Percentiles rank a stretch among this genome's conserved stretches.
Evolutionary conservation across 305 asterid species (phyloP).

Genomic region (Lippia alba): DNA sequence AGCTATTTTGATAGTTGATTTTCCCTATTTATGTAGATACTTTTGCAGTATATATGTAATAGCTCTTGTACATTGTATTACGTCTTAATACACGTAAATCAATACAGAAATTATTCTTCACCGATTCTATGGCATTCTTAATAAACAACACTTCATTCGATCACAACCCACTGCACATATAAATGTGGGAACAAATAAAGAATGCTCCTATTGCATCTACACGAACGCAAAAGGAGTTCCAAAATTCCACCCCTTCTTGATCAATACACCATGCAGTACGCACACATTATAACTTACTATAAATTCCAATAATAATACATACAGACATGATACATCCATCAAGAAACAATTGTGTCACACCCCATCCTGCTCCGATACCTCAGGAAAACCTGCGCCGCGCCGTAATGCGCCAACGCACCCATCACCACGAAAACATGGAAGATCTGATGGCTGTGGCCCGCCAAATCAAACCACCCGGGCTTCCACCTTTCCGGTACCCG

Average conservation of each 20-base stretch:
- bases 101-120: no score
- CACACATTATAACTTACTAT: no score
- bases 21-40: no score
- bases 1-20: no score
- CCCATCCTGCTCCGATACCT: slow-evolving; percentile 53
- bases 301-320: no score
- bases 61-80: no score
- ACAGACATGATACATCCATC: background rate
- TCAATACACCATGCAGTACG: background rate
- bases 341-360: slow-evolving; percentile 42
- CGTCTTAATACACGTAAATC: no score
- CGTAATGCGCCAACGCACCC: slow-evolving; percentile 95
- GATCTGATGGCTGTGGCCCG: slow-evolving; percentile 95
- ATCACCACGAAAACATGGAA: slow-evolving; percentile 84
- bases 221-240: background rate
- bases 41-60: no score
- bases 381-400: slow-evolving; percentile 80
- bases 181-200: slow-evolving; percentile 27
- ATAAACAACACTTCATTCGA: no score
- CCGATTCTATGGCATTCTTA: no score
- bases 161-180: no score
- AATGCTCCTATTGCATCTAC: slow-evolving; percentile 29
- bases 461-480: slow-evolving; percentile 89
- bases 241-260: slow-evolving; percentile 5
- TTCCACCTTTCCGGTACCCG: slow-evolving; percentile 86